These are phyloP conservation scores for Pichia sp. DNA, from an alignment of 1,139 yeast species.

Conservation along the genomic window DNA sequence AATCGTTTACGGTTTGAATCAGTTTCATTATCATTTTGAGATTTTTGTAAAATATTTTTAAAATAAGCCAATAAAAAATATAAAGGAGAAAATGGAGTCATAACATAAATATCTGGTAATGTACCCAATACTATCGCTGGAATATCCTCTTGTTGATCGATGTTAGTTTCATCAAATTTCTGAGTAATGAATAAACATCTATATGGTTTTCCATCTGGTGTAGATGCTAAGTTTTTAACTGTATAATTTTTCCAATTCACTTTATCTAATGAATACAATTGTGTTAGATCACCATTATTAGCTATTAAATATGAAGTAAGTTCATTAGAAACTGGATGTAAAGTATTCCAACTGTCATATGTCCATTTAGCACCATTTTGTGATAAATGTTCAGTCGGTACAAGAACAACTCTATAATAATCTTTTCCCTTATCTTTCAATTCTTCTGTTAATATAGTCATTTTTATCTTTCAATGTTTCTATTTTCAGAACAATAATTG, in stretches of 20 bases:
- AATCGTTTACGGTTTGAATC: constrained; percentile 28
- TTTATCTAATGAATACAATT: constrained; percentile 32
- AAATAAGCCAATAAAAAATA: constrained; percentile 40
- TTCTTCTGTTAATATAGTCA: not conserved
- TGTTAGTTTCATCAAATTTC: constrained; percentile 1
- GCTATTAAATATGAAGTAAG: constrained; percentile 2
- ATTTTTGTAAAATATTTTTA: constrained; percentile 27
- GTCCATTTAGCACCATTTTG: not conserved
- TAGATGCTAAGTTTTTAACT: constrained; percentile 4
- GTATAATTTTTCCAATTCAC: constrained; percentile 12
- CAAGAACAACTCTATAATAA: constrained; percentile 2
- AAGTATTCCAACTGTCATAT: not conserved
- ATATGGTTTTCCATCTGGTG: constrained; percentile 13
- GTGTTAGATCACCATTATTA: constrained; percentile 5
- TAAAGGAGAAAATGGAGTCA: constrained; percentile 38
- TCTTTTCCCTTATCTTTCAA: not conserved
- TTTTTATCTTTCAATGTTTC: not conserved
- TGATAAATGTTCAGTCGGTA: constrained; percentile 1
- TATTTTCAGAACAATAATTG: too few species aligned
- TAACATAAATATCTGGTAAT: constrained; percentile 35
- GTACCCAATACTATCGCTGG: constrained; percentile 23
- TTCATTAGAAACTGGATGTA: constrained; percentile 8
- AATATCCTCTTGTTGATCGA: constrained; percentile 19
- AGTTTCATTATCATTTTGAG: constrained; percentile 7
- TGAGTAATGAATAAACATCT: constrained; percentile 10